Conservation (phyloP, 352 stramenopile genomes). For the Globisporangium emineosum region DNA sequence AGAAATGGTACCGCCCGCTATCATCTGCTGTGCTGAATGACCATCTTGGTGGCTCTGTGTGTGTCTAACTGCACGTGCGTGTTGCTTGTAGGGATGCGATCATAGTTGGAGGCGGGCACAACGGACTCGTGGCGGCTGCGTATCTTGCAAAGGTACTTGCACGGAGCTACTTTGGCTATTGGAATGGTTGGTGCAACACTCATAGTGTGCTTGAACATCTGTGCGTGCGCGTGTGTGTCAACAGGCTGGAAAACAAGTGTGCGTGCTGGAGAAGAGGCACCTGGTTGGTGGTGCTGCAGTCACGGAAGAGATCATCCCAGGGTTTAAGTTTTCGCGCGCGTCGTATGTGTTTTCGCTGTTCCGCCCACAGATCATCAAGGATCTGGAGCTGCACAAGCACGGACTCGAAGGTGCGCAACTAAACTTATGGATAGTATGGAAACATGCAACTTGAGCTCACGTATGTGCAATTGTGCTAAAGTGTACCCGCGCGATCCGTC, state of each 20-base stretch:
- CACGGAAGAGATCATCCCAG: slow-evolving; percentile 89
- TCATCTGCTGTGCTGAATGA: background rate
- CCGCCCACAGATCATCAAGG: slow-evolving; percentile 86
- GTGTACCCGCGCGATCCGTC: slow-evolving; percentile 80
- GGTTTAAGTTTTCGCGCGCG: slow-evolving; percentile 89
- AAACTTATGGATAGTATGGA: background rate
- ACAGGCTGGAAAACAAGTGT: slow-evolving; percentile 80
- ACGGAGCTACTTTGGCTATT: background rate
- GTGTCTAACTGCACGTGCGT: background rate
- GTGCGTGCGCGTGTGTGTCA: background rate
- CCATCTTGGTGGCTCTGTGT: background rate
- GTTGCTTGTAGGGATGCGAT: slow-evolving; percentile 66
- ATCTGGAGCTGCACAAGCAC: slow-evolving; percentile 79
- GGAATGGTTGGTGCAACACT: no score
- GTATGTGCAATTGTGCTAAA: background rate
- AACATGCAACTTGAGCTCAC: background rate
- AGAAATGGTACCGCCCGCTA: slow-evolving; percentile 31
- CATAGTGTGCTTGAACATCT: background rate
- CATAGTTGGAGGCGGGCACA: slow-evolving; percentile 87
- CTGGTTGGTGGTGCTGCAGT: slow-evolving; percentile 87
- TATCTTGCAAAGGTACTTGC: slow-evolving; percentile 82
- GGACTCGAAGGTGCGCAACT: slow-evolving; percentile 55
- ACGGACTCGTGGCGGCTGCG: slow-evolving; percentile 84
- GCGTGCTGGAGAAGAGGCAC: slow-evolving; percentile 85
- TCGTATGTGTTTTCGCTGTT: slow-evolving; percentile 92